Percentiles rank a stretch among this genome's conserved stretches.
These are phyloP conservation scores for Collariella sp. DNA, from an alignment of 495 filamentous ascomycete species.

Conservation along the genomic window DNA sequence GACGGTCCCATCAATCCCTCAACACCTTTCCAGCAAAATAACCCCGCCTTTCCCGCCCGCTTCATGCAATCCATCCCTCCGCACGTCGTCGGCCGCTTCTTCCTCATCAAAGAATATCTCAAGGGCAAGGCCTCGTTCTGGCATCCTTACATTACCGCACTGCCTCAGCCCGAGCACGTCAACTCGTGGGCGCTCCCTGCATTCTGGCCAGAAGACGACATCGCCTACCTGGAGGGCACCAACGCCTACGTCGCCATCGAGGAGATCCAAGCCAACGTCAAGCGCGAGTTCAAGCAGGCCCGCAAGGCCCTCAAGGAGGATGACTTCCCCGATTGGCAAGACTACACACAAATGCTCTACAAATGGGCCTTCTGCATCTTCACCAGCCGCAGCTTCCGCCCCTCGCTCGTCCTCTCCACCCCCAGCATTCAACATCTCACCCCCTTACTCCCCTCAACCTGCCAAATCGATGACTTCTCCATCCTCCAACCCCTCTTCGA, in stretches of 20 bases:
- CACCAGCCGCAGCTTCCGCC: constrained; percentile 45
- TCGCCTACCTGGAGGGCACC: constrained; percentile 40
- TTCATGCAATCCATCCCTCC: constrained; percentile 34
- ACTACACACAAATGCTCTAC: constrained; percentile 40
- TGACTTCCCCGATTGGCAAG: constrained; percentile 19
- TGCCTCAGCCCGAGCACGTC: constrained; percentile 41
- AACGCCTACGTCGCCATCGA: constrained; percentile 40
- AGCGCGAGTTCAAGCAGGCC: constrained; percentile 37
- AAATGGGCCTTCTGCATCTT: constrained; percentile 49
- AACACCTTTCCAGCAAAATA: neutral
- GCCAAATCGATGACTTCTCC: constrained; percentile 40
- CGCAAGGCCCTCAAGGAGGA: constrained; percentile 31
- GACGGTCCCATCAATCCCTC: constrained; percentile 16
- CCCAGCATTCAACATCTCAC: constrained; percentile 5
- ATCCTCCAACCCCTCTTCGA: constrained; percentile 46
- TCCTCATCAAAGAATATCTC: constrained; percentile 41
- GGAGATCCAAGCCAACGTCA: constrained; percentile 36
- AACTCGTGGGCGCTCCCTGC: constrained; percentile 33
- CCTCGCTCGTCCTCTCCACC: constrained; percentile 34
- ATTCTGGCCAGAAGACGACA: constrained; percentile 39
- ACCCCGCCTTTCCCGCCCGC: constrained; percentile 27
- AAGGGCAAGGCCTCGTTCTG: constrained; percentile 39
- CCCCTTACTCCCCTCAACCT: constrained; percentile 13
- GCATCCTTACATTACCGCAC: constrained; percentile 42
- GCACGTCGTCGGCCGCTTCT: constrained; percentile 41